phyloP scores from a whole-genome alignment of 2,329 filamentous ascomycete species.

The Anthostomella pinea region DNA sequence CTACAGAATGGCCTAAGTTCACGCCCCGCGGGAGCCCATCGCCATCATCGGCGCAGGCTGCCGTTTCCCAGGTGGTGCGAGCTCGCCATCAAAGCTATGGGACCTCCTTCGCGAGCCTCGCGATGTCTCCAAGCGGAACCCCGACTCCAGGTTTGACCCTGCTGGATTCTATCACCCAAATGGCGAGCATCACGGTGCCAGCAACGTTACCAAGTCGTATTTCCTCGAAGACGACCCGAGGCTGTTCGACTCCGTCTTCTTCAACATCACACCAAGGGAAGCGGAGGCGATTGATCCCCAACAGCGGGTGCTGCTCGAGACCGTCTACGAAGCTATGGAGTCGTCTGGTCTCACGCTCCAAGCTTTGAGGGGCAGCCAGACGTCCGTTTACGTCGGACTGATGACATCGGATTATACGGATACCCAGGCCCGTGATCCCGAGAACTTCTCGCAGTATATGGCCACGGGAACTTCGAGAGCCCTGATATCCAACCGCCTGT shows the following conservation, averaged over 20 bases:
- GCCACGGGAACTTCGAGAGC: conserved; percentile 6
- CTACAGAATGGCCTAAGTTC: too few species aligned
- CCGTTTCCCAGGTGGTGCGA: conserved; percentile 9
- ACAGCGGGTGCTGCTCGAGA: conserved; percentile 12
- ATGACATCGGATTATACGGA: conserved; percentile 10
- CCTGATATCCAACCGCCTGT: conserved; percentile 11
- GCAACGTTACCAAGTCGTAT: conserved; percentile 9
- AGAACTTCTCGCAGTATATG: conserved; percentile 6
- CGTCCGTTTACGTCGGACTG: conserved; percentile 9
- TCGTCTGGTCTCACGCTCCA: conserved; percentile 4
- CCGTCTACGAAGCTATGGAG: conserved; percentile 8
- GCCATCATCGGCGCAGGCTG: too few species aligned
- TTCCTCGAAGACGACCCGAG: conserved; percentile 6
- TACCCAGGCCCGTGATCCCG: conserved; percentile 2
- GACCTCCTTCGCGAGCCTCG: conserved; percentile 6
- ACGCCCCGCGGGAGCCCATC: too few species aligned
- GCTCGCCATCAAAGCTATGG: conserved; percentile 11
- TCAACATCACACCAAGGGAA: conserved; percentile 9
- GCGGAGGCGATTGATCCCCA: conserved; percentile 13
- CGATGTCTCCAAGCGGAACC: conserved; percentile 2
- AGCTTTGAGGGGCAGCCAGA: conserved; percentile 5
- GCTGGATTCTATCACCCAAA: conserved; percentile 9
- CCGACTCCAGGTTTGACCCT: conserved; percentile 5
- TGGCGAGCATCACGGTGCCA: conserved; percentile 10
- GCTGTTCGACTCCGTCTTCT: conserved; percentile 9